Conservation (phyloP, 257 asterid genomes). For the Forsythia viridissima region DNA sequence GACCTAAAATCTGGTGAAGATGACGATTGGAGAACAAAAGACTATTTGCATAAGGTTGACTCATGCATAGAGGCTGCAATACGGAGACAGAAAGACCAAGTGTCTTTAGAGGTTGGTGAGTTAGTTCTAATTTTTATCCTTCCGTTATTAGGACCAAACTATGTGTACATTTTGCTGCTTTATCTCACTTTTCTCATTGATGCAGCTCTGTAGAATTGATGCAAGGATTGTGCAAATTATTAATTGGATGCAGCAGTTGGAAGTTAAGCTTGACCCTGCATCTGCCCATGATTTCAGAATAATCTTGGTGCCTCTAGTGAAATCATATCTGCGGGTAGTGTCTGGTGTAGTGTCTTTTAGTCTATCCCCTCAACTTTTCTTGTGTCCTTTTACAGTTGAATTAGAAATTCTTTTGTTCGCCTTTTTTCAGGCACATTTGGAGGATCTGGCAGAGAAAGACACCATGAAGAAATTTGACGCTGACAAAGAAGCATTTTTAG, state of each 20-base stretch:
- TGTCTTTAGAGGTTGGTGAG: conserved; percentile 72
- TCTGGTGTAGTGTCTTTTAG: neutral
- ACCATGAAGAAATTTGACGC: conserved; percentile 96
- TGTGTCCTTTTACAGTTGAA: conserved; percentile 16
- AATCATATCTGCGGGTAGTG: conserved; percentile 86
- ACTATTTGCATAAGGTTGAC: conserved; percentile 74
- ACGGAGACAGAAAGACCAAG: conserved; percentile 86
- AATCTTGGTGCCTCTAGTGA: conserved; percentile 72
- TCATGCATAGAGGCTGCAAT: conserved; percentile 82
- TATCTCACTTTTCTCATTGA: conserved; percentile 33
- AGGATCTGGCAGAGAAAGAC: conserved; percentile 89
- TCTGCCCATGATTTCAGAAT: conserved; percentile 70
- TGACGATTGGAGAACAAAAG: conserved; percentile 78
- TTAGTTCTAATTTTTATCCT: conserved; percentile 18
- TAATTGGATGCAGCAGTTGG: conserved; percentile 74
- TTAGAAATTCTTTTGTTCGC: conserved; percentile 21
- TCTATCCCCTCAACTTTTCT: conserved; percentile 7
- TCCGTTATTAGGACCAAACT: neutral
- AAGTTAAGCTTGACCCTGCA: conserved; percentile 63
- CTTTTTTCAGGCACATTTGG: conserved; percentile 68
- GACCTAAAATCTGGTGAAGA: conserved; percentile 84
- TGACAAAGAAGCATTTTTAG: conserved; percentile 85
- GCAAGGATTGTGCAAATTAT: conserved; percentile 69
- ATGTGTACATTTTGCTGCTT: conserved; percentile 14
- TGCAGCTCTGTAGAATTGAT: conserved; percentile 90